Conservation (phyloP, 2,329 filamentous ascomycete species). For the Verticillium klebahnii region DNA sequence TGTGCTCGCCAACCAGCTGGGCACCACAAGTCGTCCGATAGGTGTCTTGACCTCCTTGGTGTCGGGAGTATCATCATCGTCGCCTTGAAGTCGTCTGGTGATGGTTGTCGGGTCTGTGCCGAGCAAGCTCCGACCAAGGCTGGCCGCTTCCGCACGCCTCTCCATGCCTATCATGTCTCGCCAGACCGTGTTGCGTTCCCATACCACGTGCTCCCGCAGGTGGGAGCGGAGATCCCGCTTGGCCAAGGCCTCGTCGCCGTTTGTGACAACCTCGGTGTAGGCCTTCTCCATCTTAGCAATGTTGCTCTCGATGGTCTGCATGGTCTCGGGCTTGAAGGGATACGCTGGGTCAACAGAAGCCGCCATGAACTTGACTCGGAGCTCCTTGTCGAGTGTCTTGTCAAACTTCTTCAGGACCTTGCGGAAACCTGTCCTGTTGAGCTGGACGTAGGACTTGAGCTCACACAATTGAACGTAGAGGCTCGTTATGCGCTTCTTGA, state of each 20-base stretch:
- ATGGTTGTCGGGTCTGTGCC: constrained; percentile 66
- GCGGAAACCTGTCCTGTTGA: constrained; percentile 93
- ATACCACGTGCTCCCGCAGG: constrained; percentile 92
- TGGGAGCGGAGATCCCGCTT: constrained; percentile 85
- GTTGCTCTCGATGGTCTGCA: constrained; percentile 64
- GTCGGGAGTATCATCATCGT: constrained; percentile 60
- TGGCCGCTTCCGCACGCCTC: constrained; percentile 88
- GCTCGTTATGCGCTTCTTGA: constrained; percentile 87
- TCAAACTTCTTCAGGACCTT: constrained; percentile 99
- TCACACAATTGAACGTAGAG: constrained; percentile 92
- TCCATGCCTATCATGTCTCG: constrained; percentile 98
- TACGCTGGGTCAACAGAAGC: constrained; percentile 71
- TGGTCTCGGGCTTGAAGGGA: constrained; percentile 72
- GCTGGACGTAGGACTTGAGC: constrained; percentile 89
- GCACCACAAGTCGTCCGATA: constrained; percentile 69
- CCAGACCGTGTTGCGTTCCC: constrained; percentile 99
- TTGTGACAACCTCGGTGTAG: constrained; percentile 78
- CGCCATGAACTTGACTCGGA: constrained; percentile 74
- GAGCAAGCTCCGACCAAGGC: constrained; percentile 79
- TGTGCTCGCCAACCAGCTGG: constrained; percentile 77
- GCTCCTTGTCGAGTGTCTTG: constrained; percentile 81
- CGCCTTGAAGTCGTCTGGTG: constrained; percentile 74
- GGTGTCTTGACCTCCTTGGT: constrained; percentile 74
- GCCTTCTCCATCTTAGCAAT: constrained; percentile 71
- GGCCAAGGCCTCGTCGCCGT: constrained; percentile 71